Evolutionary conservation across 495 filamentous ascomycete species (phyloP), one percentile per base, ranked within the genome.

Genomic region (Diplogelasinospora grovesii): DNA sequence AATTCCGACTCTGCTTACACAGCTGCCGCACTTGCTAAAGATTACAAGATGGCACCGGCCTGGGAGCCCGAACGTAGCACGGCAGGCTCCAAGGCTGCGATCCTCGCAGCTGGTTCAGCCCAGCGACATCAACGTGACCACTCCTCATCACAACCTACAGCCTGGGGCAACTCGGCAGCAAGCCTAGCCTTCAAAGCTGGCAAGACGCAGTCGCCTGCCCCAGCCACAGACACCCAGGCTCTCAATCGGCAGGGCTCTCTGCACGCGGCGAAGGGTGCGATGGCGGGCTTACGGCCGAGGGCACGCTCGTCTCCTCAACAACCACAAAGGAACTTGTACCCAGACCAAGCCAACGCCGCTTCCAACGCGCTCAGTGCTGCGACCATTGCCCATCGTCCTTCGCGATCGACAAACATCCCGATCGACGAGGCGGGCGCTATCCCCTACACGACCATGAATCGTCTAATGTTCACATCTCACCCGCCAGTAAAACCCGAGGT

Each of bases 401-500:
- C 56, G 26, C 44, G 52, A 39, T 62, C 39, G 51, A 63, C 34
- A 13, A 41, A 38, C 38, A 36, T 39, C 8, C 19, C 43, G n/a
- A 45, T 49, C 21, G 57, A 59, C 8, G 60, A 56, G 2, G 49
- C 40, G n/a, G 68, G 69, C 3, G 59, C 69, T 23, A 46, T 71
- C 16, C 66, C 68, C 0, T 65, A 54, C 37, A 70, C 68, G 3
- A 70, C 56, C 9, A 66, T 78, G 71, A 50, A 63, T 39, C 68
- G 77, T 41, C 77, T 77, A 22, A 79, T 94, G 70, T 90, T 80
- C 48, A 87, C 82, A 1, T 80, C 84, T 3, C 64, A 78, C 32
- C 88, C 88, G 9, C 85, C 82, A 0, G 77, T 92, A 5, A 66
- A 76, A 22, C 63, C 69, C 5, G 86, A 93, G 52, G 53, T 79